Evolutionary conservation across 345 rosid species (phyloP).

Genomic region (Luvunga scandens): DNA sequence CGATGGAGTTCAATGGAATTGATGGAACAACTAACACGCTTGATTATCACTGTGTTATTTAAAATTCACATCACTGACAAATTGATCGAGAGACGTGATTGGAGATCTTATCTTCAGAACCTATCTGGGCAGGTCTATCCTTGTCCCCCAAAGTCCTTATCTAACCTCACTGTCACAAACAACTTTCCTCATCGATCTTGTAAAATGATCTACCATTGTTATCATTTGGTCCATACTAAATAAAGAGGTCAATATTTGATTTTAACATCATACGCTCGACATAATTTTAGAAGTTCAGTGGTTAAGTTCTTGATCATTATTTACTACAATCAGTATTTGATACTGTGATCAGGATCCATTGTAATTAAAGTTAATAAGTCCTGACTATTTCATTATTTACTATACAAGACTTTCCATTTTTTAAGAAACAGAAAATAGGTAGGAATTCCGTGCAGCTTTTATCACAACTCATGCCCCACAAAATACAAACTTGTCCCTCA

Average conservation of each 20-base stretch:
- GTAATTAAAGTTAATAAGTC: neutral
- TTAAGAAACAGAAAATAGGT: neutral
- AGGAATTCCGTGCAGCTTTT: neutral
- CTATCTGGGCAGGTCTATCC: neutral
- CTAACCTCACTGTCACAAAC: neutral
- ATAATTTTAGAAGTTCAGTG: neutral
- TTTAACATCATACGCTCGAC: neutral
- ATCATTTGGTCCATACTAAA: neutral
- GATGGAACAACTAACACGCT: neutral
- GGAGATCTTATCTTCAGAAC: neutral
- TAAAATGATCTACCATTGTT: neutral
- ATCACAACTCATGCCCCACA: too few relatives aligned
- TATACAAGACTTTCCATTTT: neutral
- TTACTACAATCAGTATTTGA: neutral
- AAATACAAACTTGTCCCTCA: too few relatives aligned
- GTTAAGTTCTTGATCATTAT: neutral
- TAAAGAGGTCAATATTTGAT: neutral
- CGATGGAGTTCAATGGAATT: neutral
- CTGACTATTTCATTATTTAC: neutral
- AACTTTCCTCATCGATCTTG: neutral
- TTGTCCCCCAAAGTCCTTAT: neutral
- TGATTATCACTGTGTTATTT: neutral
- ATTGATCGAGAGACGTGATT: neutral
- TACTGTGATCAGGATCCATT: neutral
- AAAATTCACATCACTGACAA: neutral